Percentiles rank a stretch among this genome's conserved stretches.
These are phyloP conservation scores for Periconia macrospinosa DNA, from an alignment of 2,329 filamentous ascomycete species.

Conservation along the genomic window DNA sequence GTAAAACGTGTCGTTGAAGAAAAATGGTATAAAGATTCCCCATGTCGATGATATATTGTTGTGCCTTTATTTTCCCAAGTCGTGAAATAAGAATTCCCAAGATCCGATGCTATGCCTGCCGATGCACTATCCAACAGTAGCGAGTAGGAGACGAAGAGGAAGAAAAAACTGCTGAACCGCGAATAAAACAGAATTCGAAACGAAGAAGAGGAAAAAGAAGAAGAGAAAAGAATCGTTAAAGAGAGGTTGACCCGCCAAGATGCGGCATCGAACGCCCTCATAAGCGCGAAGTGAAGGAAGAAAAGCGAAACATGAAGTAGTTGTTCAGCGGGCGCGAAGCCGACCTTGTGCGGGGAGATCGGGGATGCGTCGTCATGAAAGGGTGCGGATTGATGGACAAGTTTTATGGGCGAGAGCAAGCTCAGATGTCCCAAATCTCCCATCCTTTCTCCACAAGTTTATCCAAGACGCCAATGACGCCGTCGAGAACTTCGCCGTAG, in stretches of 20 bases:
- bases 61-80: background rate
- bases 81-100: background rate
- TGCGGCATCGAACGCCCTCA: background rate
- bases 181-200: constrained; percentile 4
- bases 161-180: constrained; percentile 5
- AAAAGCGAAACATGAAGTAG: background rate
- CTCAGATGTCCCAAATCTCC: constrained; percentile 31
- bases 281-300: background rate
- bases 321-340: too few species aligned
- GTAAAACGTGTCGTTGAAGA: too few species aligned
- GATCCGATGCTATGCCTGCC: constrained; percentile 12
- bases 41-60: too few species aligned
- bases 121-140: constrained; percentile 32
- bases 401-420: background rate
- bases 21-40: too few species aligned
- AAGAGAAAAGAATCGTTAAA: background rate
- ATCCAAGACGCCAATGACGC: constrained; percentile 30
- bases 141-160: constrained; percentile 8
- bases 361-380: too few species aligned
- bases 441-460: constrained; percentile 31
- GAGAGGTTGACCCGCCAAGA: background rate
- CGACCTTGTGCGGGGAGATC: too few species aligned
- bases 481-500: constrained; percentile 34
- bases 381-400: too few species aligned
- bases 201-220: constrained; percentile 2